Conservation (phyloP, 2,329 filamentous ascomycete genomes). For the Graphiopsis chlorocephala region DNA sequence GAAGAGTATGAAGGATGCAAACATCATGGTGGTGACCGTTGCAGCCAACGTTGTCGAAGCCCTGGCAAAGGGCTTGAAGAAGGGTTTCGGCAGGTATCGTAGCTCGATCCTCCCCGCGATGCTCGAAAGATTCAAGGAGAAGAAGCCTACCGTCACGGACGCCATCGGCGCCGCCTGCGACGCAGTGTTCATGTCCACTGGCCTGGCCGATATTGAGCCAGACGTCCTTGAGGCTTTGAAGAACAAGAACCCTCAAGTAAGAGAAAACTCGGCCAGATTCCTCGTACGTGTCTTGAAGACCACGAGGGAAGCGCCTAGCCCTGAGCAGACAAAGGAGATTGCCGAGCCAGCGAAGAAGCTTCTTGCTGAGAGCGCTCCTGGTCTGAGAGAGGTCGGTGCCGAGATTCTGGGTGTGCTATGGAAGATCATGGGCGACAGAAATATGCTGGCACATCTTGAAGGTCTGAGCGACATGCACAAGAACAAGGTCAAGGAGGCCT, state of each 20-base stretch:
- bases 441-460: slow-evolving; percentile 89
- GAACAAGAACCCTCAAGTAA: slow-evolving; percentile 97
- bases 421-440: slow-evolving; percentile 97
- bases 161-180: slow-evolving; percentile 84
- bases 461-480: slow-evolving; percentile 94
- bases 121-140: slow-evolving; percentile 95
- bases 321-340: slow-evolving; percentile 77
- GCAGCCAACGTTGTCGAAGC: slow-evolving; percentile 91
- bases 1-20: slow-evolving; percentile 98
- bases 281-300: slow-evolving; percentile 82
- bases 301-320: slow-evolving; percentile 78
- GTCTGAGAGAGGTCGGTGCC: slow-evolving; percentile 80
- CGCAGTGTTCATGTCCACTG: slow-evolving; percentile 63
- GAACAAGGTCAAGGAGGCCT: slow-evolving; percentile 91
- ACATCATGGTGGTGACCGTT: slow-evolving; percentile 88
- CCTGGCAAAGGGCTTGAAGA: slow-evolving; percentile 79
- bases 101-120: slow-evolving; percentile 79
- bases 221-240: slow-evolving; percentile 80
- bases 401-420: slow-evolving; percentile 91
- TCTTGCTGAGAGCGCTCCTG: slow-evolving; percentile 82
- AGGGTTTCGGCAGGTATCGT: slow-evolving; percentile 76
- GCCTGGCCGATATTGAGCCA: slow-evolving; percentile 81
- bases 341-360: slow-evolving; percentile 89
- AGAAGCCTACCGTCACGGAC: slow-evolving; percentile 86
- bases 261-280: slow-evolving; percentile 92